A percentile compares a stretch with the other conserved stretches of the same genome.
Evolutionary conservation across 192 early-diverging fungal genomes (phyloP).

Genomic region (Funneliformis mosseae): DNA sequence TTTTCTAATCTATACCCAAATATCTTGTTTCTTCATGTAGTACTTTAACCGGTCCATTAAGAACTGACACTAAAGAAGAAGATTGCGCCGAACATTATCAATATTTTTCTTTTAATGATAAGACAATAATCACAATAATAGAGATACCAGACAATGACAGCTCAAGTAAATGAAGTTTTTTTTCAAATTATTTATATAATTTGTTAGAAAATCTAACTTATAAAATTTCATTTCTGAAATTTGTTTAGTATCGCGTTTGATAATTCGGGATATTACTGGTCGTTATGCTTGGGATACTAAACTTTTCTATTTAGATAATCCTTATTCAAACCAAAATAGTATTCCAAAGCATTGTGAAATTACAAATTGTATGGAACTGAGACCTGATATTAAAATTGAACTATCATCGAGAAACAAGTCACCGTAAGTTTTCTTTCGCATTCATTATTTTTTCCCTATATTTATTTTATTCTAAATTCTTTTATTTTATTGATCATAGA

Average conservation of each 20-base stretch:
- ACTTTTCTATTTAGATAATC: slow-evolving; percentile 60
- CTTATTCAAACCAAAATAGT: background rate
- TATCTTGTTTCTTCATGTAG: slow-evolving; percentile 24
- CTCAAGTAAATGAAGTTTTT: background rate
- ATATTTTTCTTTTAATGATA: slow-evolving; percentile 75
- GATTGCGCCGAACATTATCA: slow-evolving; percentile 54
- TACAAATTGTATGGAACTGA: slow-evolving; percentile 38
- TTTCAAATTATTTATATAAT: background rate
- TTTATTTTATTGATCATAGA: background rate
- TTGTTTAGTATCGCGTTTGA: background rate
- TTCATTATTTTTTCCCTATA: background rate
- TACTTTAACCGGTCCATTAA: slow-evolving; percentile 46
- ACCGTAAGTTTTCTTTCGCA: slow-evolving; percentile 18
- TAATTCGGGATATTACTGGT: background rate
- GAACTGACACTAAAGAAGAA: slow-evolving; percentile 40
- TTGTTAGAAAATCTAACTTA: background rate
- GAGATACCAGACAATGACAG: slow-evolving; percentile 52
- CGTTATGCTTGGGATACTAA: slow-evolving; percentile 68
- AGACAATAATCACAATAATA: slow-evolving; percentile 68
- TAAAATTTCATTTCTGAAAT: background rate
- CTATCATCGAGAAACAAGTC: slow-evolving; percentile 4
- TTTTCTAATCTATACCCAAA: background rate
- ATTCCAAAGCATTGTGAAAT: slow-evolving; percentile 15
- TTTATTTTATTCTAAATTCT: background rate
- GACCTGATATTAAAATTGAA: slow-evolving; percentile 38